Conservation (phyloP, 148 eudicot species). For the Amaranthus hypochondriacus region DNA sequence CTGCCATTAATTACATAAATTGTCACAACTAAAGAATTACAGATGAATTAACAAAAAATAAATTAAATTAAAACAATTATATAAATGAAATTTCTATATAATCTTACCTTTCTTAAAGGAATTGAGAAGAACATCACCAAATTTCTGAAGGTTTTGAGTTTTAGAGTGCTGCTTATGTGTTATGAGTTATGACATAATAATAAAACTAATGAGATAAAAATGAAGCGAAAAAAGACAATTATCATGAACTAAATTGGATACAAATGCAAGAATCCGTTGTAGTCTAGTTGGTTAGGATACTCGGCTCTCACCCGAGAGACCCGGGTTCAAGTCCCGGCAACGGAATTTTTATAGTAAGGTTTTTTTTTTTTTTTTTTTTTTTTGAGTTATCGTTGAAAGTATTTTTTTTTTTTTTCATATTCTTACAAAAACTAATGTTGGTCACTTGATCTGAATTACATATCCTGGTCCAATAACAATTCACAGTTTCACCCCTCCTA, state of each 20-base stretch:
- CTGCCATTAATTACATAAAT: not conserved
- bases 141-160: not conserved
- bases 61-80: not conserved
- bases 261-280: constrained; percentile 53
- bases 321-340: constrained; percentile 99
- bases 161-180: not conserved
- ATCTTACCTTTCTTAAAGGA: constrained; percentile 41
- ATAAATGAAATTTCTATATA: constrained; percentile 1
- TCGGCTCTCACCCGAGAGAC: constrained; percentile 99
- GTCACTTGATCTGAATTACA: too few relatives aligned
- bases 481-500: too few relatives aligned
- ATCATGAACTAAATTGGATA: not conserved
- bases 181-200: not conserved
- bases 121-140: constrained; percentile 32
- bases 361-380: not conserved
- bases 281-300: constrained; percentile 99
- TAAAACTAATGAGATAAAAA: not conserved
- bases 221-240: not conserved
- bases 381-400: too few relatives aligned
- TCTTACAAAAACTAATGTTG: too few relatives aligned
- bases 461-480: too few relatives aligned
- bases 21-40: not conserved
- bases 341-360: constrained; percentile 33
- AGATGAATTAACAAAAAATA: not conserved
- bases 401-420: too few relatives aligned